These are phyloP conservation scores for Fusarium goolgardi DNA, from an alignment of 2,329 filamentous ascomycete species.

Conservation along the genomic window DNA sequence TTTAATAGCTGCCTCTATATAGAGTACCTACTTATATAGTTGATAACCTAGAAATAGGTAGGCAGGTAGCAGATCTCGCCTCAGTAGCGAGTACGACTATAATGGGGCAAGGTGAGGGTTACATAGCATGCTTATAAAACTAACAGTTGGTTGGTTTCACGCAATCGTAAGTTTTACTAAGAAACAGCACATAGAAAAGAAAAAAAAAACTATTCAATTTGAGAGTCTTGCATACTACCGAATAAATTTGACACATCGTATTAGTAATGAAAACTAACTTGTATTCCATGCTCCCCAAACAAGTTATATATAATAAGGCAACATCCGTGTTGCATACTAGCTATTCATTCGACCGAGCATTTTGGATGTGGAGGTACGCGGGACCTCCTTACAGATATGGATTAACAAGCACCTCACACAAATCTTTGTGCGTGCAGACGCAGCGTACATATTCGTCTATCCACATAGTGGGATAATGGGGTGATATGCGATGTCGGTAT, in stretches of 20 bases:
- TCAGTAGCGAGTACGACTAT: conserved; percentile 13
- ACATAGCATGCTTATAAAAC: neutral
- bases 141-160: conserved; percentile 1
- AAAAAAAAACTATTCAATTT: neutral
- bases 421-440: neutral
- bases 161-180: conserved; percentile 5
- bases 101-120: conserved; percentile 1
- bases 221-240: neutral
- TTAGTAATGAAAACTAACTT: neutral
- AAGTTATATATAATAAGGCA: neutral
- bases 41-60: conserved; percentile 33
- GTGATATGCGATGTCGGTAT: neutral
- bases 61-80: conserved; percentile 25
- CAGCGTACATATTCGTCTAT: neutral
- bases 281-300: neutral
- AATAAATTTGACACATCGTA: conserved; percentile 5
- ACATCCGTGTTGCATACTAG: neutral
- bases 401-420: neutral
- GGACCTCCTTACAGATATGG: neutral
- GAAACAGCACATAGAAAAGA: neutral
- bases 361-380: neutral
- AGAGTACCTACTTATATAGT: neutral
- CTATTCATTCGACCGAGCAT: neutral
- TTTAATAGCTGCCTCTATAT: too few relatives aligned
- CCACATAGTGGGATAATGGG: neutral